These are phyloP conservation scores for Hypocrella siamensis DNA, from an alignment of 2,329 filamentous ascomycete genomes.

Conservation along the genomic window DNA sequence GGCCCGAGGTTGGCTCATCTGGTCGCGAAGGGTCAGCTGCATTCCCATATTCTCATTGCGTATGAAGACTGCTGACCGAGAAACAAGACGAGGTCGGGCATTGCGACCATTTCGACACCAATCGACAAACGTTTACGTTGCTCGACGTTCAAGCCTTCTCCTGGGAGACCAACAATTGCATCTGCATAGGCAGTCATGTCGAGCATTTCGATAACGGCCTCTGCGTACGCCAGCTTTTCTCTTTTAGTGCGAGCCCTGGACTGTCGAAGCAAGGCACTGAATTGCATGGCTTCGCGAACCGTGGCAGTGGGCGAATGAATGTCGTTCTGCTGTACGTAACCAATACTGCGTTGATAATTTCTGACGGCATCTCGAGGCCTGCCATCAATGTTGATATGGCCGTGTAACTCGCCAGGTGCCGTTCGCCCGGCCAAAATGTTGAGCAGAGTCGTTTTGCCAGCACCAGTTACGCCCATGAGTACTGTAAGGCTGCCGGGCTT, in stretches of 20 bases:
- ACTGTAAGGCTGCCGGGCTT: slow-evolving; percentile 66
- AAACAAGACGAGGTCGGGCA: slow-evolving; percentile 43
- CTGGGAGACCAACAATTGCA: slow-evolving; percentile 31
- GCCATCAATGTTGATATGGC: slow-evolving; percentile 64
- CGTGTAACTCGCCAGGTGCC: slow-evolving; percentile 60
- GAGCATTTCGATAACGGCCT: slow-evolving; percentile 56
- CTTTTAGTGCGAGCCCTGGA: slow-evolving; percentile 43
- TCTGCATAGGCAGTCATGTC: slow-evolving; percentile 32
- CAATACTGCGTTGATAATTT: slow-evolving; percentile 58
- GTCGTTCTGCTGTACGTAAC: slow-evolving; percentile 72
- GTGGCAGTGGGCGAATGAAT: slow-evolving; percentile 59
- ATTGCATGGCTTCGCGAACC: slow-evolving; percentile 60
- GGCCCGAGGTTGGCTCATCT: slow-evolving; percentile 44
- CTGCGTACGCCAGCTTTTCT: slow-evolving; percentile 63
- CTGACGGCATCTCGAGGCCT: slow-evolving; percentile 47
- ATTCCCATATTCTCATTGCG: neutral
- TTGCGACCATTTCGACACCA: slow-evolving; percentile 45
- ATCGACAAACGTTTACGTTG: slow-evolving; percentile 42
- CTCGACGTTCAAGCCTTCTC: slow-evolving; percentile 35
- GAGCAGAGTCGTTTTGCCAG: slow-evolving; percentile 73
- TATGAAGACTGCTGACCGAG: slow-evolving; percentile 16
- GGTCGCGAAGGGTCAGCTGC: neutral
- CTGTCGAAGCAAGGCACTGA: slow-evolving; percentile 61
- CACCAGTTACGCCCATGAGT: slow-evolving; percentile 68
- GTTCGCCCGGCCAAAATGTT: slow-evolving; percentile 70